Percentiles rank a stretch among this genome's conserved stretches.
These are phyloP conservation scores for Hymenoscyphus repandus DNA, from an alignment of 2,329 filamentous ascomycete species.

Conservation along the genomic window DNA sequence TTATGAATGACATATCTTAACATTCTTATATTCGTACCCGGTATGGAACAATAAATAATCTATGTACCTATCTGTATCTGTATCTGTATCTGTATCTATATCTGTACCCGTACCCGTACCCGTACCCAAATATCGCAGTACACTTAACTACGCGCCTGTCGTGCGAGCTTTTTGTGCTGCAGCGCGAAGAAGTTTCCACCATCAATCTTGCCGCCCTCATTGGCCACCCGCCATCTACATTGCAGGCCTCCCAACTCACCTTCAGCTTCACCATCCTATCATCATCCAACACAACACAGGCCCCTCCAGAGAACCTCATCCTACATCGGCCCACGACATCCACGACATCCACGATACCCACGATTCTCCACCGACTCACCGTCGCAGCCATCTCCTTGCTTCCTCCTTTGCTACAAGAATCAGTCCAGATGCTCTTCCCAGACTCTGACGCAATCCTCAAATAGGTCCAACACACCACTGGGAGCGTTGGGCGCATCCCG, in stretches of 20 bases:
- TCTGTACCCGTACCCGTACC: no score
- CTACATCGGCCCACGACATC: background rate
- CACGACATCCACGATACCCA: background rate
- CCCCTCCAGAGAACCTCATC: background rate
- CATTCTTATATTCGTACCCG: no score
- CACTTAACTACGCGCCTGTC: no score
- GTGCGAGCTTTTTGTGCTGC: no score
- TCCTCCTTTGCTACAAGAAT: background rate
- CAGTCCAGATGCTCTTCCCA: background rate
- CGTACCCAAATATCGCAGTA: no score
- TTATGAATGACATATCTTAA: no score
- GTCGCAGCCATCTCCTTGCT: background rate
- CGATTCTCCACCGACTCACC: background rate
- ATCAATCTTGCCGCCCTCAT: no score
- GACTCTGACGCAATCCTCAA: background rate
- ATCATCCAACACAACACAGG: background rate
- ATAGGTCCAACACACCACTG: slow-evolving; percentile 2
- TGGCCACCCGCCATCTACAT: background rate
- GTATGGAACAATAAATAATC: no score
- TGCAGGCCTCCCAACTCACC: background rate
- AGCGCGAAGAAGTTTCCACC: no score
- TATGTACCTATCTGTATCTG: no score
- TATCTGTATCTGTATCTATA: no score
- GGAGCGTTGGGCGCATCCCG: slow-evolving; percentile 3
- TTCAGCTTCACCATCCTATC: background rate